Evolutionary conservation across 257 asterid species (phyloP).

Genomic region (Primulina huaijiensis): DNA sequence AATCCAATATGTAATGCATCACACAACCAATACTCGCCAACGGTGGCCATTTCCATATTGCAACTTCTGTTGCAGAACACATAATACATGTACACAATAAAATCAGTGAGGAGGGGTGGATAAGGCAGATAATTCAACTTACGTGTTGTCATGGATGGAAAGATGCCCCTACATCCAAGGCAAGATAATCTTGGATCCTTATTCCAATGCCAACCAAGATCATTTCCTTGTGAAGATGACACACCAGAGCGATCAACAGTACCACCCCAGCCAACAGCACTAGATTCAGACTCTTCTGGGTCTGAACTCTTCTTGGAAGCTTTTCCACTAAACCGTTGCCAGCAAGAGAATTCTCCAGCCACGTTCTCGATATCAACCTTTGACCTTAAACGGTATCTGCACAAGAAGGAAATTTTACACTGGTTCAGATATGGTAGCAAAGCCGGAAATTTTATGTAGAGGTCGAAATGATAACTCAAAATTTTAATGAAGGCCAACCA

Average conservation of each 20-base stretch:
- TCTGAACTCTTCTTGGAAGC: conserved; percentile 35
- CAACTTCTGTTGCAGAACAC: not conserved
- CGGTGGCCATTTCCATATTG: not conserved
- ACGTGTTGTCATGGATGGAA: conserved; percentile 69
- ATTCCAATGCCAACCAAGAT: conserved; percentile 71
- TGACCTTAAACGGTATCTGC: conserved; percentile 77
- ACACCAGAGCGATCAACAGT: conserved; percentile 55
- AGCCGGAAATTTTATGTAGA: not conserved
- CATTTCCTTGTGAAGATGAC: conserved; percentile 54
- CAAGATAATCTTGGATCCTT: conserved; percentile 85
- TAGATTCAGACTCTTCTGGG: conserved; percentile 53
- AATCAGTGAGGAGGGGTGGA: not conserved
- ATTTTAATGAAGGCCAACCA: too few species aligned
- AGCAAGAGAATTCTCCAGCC: conserved; percentile 62
- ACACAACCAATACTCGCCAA: not conserved
- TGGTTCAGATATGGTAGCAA: not conserved
- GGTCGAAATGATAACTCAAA: not conserved
- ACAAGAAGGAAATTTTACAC: not conserved
- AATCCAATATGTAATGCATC: not conserved
- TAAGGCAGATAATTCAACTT: conserved; percentile 28
- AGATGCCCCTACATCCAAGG: conserved; percentile 86
- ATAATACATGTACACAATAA: not conserved
- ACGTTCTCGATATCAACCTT: conserved; percentile 80
- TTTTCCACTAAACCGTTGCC: conserved; percentile 79
- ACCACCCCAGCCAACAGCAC: conserved; percentile 78